A percentile compares a stretch with the other conserved stretches of the same genome.
phyloP scores from a whole-genome alignment of 495 filamentous ascomycete species.

The Xylaria grammica region DNA sequence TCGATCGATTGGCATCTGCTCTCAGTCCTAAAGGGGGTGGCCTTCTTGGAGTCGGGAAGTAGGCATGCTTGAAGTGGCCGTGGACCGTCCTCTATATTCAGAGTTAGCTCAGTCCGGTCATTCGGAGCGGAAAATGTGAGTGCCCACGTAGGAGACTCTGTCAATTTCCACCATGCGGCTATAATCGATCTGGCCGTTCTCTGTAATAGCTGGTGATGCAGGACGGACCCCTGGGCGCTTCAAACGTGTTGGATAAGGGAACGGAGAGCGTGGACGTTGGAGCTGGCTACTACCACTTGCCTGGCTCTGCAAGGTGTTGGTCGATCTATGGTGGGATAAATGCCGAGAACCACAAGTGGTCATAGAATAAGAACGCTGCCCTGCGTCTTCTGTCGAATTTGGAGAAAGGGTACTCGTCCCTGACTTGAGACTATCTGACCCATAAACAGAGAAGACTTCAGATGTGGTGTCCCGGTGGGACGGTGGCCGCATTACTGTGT shows the following conservation, averaged over 20 bases:
- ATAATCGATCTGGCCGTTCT: slow-evolving; percentile 53
- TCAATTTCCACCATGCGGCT: slow-evolving; percentile 58
- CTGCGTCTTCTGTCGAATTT: slow-evolving; percentile 42
- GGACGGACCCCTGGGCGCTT: slow-evolving; percentile 69
- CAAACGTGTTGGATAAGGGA: slow-evolving; percentile 67
- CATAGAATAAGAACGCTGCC: slow-evolving; percentile 63
- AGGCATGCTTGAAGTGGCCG: slow-evolving; percentile 48
- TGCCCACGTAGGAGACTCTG: slow-evolving; percentile 48
- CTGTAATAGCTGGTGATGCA: slow-evolving; percentile 64
- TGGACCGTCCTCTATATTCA: slow-evolving; percentile 45
- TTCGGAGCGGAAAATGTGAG: background rate
- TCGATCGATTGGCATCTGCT: slow-evolving; percentile 43
- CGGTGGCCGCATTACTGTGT: slow-evolving; percentile 42
- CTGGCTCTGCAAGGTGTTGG: slow-evolving; percentile 55
- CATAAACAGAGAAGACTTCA: slow-evolving; percentile 55
- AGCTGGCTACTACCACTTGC: slow-evolving; percentile 39
- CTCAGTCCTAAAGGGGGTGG: slow-evolving; percentile 37
- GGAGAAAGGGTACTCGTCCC: slow-evolving; percentile 42
- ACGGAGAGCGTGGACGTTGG: slow-evolving; percentile 65
- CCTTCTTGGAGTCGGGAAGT: slow-evolving; percentile 42
- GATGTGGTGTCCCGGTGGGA: slow-evolving; percentile 51
- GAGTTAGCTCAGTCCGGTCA: slow-evolving; percentile 17
- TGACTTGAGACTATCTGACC: slow-evolving; percentile 50
- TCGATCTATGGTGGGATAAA: slow-evolving; percentile 58
- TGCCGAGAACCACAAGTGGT: slow-evolving; percentile 58